Evolutionary conservation across 2,329 filamentous ascomycete genomes (phyloP).

Genomic region (Ophiocordyceps camponoti-saundersi): DNA sequence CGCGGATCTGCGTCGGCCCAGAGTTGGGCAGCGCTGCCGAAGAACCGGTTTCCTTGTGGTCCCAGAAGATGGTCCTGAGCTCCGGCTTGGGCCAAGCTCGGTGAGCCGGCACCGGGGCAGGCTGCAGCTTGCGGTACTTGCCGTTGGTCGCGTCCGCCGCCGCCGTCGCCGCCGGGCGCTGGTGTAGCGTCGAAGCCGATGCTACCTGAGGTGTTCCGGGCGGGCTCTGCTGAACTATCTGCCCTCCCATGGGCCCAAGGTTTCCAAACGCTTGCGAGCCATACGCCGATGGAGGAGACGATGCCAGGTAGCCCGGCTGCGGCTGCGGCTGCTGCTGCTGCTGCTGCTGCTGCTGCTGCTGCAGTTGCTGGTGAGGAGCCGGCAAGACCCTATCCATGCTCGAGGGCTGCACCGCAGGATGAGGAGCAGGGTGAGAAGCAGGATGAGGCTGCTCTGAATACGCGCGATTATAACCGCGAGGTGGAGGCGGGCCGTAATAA

Average conservation of each 20-base stretch:
- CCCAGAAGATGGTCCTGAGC: conserved; percentile 41
- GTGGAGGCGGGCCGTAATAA: conserved; percentile 15
- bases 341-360: conserved; percentile 4
- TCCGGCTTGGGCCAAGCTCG: conserved; percentile 31
- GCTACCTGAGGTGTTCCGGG: conserved; percentile 16
- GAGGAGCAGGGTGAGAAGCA: conserved; percentile 5
- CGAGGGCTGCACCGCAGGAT: conserved; percentile 7
- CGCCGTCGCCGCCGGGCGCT: conserved; percentile 20
- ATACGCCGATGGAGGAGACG: conserved; percentile 12
- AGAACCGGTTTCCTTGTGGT: conserved; percentile 40
- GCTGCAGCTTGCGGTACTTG: conserved; percentile 42
- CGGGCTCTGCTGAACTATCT: conserved; percentile 18
- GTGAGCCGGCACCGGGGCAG: conserved; percentile 36
- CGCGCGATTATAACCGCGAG: conserved; percentile 14
- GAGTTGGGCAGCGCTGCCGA: conserved; percentile 37
- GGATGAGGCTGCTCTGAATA: conserved; percentile 14
- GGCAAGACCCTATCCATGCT: conserved; percentile 16
- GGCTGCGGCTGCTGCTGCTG: conserved; percentile 4
- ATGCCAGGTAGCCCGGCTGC: conserved; percentile 13
- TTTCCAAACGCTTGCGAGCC: conserved; percentile 15
- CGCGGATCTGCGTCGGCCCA: conserved; percentile 37
- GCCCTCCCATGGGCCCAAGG: conserved; percentile 11
- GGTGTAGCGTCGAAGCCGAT: conserved; percentile 14
- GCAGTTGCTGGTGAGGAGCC: conserved; percentile 12
- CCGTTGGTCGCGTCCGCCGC: conserved; percentile 19